phyloP scores from a whole-genome alignment of 2,329 filamentous ascomycete species.

The Diaporthe amygdali region DNA sequence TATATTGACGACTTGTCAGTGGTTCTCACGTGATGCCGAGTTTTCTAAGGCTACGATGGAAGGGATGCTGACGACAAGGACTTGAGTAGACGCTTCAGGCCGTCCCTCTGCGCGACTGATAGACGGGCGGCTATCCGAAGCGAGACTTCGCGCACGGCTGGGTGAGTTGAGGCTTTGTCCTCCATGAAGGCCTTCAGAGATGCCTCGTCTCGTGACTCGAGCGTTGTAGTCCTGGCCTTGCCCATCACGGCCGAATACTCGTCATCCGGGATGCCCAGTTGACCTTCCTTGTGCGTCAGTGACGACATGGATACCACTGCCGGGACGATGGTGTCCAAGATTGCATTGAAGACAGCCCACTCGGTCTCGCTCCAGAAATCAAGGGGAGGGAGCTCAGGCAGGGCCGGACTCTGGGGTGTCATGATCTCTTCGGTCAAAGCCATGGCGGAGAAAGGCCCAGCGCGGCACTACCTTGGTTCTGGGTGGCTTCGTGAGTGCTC shows the following conservation, averaged over 20 bases:
- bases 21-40: no score
- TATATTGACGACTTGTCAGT: background rate
- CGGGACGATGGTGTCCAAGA: constrained; percentile 66
- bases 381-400: constrained; percentile 33
- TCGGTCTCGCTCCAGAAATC: constrained; percentile 52
- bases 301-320: constrained; percentile 54
- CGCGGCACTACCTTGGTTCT: background rate
- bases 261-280: constrained; percentile 53
- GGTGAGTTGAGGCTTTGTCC: constrained; percentile 55
- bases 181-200: constrained; percentile 58
- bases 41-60: no score
- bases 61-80: constrained; percentile 46
- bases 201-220: constrained; percentile 44
- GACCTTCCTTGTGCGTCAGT: constrained; percentile 42
- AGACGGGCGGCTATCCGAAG: constrained; percentile 46
- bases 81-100: constrained; percentile 45
- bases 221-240: constrained; percentile 40
- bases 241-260: constrained; percentile 54
- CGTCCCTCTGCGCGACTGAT: constrained; percentile 37
- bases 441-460: constrained; percentile 10
- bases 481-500: background rate
- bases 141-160: constrained; percentile 57
- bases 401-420: constrained; percentile 27
- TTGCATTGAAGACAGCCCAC: constrained; percentile 59
- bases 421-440: background rate